Evolutionary conservation across 495 filamentous ascomycete species (phyloP).

Genomic region (Neurospora sp.): DNA sequence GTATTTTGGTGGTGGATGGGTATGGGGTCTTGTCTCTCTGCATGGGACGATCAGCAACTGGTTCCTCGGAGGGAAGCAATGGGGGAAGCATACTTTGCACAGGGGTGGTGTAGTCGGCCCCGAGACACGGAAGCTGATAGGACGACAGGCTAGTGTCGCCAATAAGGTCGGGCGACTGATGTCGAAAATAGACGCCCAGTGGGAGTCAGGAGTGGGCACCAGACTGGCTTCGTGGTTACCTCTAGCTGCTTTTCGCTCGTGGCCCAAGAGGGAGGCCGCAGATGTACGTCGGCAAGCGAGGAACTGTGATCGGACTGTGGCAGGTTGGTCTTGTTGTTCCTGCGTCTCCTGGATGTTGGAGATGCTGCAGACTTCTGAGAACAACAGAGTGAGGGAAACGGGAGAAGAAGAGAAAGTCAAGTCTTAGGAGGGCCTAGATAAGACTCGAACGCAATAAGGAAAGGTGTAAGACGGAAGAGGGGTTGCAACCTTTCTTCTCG

Average conservation of each 20-base stretch:
- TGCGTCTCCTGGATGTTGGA: constrained; percentile 4
- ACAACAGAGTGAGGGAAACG: not conserved
- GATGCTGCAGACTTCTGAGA: constrained; percentile 1
- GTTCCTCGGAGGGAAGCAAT: constrained; percentile 14
- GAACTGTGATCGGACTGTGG: constrained; percentile 5
- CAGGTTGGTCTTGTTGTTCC: constrained; percentile 8
- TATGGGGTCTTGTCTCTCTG: constrained; percentile 15
- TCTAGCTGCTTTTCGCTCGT: not conserved
- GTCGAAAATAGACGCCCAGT: constrained; percentile 29
- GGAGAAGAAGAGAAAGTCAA: not conserved
- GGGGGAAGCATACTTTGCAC: constrained; percentile 16
- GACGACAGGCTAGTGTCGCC: constrained; percentile 14
- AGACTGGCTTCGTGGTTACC: constrained; percentile 11
- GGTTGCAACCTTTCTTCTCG: constrained; percentile 6
- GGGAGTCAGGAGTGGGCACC: constrained; percentile 19
- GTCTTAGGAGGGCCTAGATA: constrained; percentile 3
- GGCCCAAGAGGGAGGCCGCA: constrained; percentile 18
- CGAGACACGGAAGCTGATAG: constrained; percentile 21
- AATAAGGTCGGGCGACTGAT: constrained; percentile 24
- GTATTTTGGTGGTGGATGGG: not conserved
- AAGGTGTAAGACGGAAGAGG: constrained; percentile 2
- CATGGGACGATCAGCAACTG: constrained; percentile 27
- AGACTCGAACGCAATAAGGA: constrained; percentile 1
- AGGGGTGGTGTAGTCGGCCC: constrained; percentile 11
- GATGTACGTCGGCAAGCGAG: constrained; percentile 8